Evolutionary conservation across 768 basidiomycete genomes (phyloP).

Genomic region (Tulasnella sp.): DNA sequence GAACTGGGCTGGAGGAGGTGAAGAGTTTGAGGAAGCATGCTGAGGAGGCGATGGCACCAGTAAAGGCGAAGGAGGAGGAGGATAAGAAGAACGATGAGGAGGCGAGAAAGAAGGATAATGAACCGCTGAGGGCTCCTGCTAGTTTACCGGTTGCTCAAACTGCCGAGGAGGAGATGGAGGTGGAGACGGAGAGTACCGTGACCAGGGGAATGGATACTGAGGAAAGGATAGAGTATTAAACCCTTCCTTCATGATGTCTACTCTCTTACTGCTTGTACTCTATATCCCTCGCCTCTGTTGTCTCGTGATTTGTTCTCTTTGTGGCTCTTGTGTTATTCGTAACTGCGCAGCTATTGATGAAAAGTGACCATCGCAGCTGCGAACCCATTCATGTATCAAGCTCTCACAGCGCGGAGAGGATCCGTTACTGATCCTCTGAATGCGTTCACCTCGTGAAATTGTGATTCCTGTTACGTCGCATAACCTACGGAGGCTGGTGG

Average conservation of each 20-base stretch:
- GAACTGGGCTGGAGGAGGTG: slow-evolving; percentile 26
- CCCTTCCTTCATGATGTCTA: neutral
- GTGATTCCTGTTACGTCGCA: too few relatives aligned
- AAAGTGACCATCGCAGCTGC: too few relatives aligned
- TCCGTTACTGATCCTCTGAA: too few relatives aligned
- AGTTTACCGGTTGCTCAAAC: neutral
- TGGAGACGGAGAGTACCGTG: neutral
- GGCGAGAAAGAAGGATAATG: neutral
- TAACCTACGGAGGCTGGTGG: too few relatives aligned
- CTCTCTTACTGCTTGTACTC: too few relatives aligned
- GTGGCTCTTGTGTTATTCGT: too few relatives aligned
- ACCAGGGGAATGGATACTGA: slow-evolving; percentile 18
- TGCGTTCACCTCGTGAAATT: too few relatives aligned
- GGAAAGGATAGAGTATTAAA: slow-evolving; percentile 24
- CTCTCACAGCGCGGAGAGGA: too few relatives aligned
- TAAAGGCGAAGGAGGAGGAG: neutral
- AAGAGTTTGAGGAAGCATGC: slow-evolving; percentile 15
- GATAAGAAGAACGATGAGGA: neutral
- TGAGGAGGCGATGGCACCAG: neutral
- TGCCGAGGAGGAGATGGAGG: slow-evolving; percentile 15
- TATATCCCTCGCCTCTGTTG: too few relatives aligned
- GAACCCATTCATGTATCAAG: too few relatives aligned
- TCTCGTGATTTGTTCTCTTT: too few relatives aligned
- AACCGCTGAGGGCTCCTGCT: neutral
- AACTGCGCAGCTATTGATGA: too few relatives aligned